These are phyloP conservation scores for Paxillus rubicundulus DNA, from an alignment of 768 basidiomycete genomes.

Conservation along the genomic window DNA sequence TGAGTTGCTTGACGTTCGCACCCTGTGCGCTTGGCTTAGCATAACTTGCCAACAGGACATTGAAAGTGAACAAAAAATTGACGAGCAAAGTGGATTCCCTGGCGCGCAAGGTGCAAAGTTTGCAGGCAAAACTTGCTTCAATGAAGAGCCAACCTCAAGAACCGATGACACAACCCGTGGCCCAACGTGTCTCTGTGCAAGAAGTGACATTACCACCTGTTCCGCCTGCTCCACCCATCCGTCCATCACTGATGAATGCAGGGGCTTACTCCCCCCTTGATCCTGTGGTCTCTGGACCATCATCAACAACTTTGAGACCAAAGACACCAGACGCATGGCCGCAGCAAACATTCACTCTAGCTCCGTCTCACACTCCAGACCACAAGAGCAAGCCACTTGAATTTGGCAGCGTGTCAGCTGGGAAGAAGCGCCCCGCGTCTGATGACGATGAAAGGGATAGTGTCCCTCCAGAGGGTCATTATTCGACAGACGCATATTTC, in stretches of 20 bases:
- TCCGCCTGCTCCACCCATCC: conserved; percentile 16
- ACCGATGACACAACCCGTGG: conserved; percentile 5
- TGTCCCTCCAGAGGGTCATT: conserved; percentile 66
- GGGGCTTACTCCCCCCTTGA: conserved; percentile 8
- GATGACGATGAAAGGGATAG: conserved; percentile 70
- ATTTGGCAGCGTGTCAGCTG: conserved; percentile 40
- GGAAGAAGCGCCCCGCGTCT: conserved; percentile 73
- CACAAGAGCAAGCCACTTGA: conserved; percentile 28
- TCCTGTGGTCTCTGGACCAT: conserved; percentile 42
- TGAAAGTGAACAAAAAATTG: conserved; percentile 81
- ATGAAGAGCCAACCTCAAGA: conserved; percentile 42
- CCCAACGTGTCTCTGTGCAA: conserved; percentile 6
- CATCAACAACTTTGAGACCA: conserved; percentile 37
- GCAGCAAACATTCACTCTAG: conserved; percentile 14
- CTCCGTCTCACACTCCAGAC: conserved; percentile 50
- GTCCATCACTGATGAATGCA: conserved; percentile 15
- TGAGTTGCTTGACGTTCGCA: conserved; percentile 29
- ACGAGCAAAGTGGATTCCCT: conserved; percentile 65
- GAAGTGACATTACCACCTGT: conserved; percentile 8
- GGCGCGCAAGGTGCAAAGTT: conserved; percentile 66
- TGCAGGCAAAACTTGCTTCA: conserved; percentile 64
- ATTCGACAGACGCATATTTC: conserved; percentile 36
- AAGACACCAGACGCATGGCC: conserved; percentile 53
- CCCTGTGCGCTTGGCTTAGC: conserved; percentile 1
- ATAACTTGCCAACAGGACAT: conserved; percentile 44